A percentile compares a stretch with the other conserved stretches of the same genome.
phyloP scores from a whole-genome alignment of 768 basidiomycete species.

The Amyloporia xantha region DNA sequence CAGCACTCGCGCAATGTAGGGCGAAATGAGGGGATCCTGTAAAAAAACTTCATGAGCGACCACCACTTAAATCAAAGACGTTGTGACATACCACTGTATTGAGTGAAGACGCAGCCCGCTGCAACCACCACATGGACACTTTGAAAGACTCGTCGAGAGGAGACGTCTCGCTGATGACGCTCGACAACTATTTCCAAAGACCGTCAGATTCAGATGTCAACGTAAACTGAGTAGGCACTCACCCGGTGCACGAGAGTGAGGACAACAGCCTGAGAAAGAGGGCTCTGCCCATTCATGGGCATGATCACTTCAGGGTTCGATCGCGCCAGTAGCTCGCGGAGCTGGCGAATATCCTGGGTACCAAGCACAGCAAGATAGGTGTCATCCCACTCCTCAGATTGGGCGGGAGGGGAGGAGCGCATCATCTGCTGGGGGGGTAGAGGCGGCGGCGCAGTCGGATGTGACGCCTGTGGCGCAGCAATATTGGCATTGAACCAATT shows the following conservation, averaged over 20 bases:
- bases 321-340: conserved; percentile 64
- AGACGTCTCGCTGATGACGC: conserved; percentile 66
- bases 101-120: conserved; percentile 62
- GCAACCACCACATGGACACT: conserved; percentile 81
- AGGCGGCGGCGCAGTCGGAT: conserved; percentile 66
- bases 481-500: conserved; percentile 60
- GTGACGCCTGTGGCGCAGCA: conserved; percentile 77
- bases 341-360: conserved; percentile 65
- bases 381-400: conserved; percentile 78
- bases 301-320: conserved; percentile 78
- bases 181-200: conserved; percentile 47
- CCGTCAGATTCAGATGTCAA: background rate
- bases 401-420: conserved; percentile 33
- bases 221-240: conserved; percentile 29
- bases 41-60: background rate
- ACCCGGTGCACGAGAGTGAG: conserved; percentile 80
- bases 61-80: background rate
- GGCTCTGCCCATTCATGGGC: conserved; percentile 62
- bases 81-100: conserved; percentile 55
- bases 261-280: conserved; percentile 79
- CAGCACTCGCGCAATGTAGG: conserved; percentile 75
- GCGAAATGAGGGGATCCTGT: conserved; percentile 75
- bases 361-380: conserved; percentile 72
- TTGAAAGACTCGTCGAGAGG: conserved; percentile 80
- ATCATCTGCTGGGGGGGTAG: conserved; percentile 28